Conservation (phyloP, 306 rosid genomes). For the Lupinus albus region DNA sequence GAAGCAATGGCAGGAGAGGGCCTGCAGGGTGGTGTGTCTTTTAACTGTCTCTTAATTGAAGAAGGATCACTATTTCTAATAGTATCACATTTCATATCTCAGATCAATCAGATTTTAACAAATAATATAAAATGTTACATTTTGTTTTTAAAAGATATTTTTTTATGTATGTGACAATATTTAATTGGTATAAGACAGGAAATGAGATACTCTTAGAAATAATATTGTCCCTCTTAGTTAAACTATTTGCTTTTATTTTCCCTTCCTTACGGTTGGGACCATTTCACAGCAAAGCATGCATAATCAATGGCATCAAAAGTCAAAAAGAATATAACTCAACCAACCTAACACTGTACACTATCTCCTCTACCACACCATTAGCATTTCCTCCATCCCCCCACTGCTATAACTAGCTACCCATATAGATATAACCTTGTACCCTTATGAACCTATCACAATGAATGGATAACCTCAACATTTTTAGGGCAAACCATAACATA, state of each 20-base stretch:
- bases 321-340: slow-evolving; percentile 51
- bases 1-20: slow-evolving; percentile 35
- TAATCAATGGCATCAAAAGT: slow-evolving; percentile 64
- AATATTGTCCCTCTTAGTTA: slow-evolving; percentile 34
- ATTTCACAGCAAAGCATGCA: slow-evolving; percentile 42
- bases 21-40: slow-evolving; percentile 45
- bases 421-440: slow-evolving; percentile 1
- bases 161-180: too few species aligned
- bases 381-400: slow-evolving; percentile 18
- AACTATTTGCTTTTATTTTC: slow-evolving; percentile 35
- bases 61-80: too few species aligned
- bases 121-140: too few species aligned
- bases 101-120: too few species aligned
- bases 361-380: slow-evolving; percentile 37
- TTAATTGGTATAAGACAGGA: too few species aligned
- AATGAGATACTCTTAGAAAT: too few species aligned
- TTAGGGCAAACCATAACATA: too few species aligned
- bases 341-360: slow-evolving; percentile 55
- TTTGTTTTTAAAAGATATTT: too few species aligned
- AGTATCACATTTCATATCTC: too few species aligned
- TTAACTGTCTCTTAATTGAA: slow-evolving; percentile 35
- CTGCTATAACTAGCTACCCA: slow-evolving; percentile 14
- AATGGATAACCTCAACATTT: not conserved
- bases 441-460: not conserved
- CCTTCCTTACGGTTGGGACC: slow-evolving; percentile 52